Evolutionary conservation across 192 early-diverging fungal species (phyloP).

Genomic region (Coemansia sp.): DNA sequence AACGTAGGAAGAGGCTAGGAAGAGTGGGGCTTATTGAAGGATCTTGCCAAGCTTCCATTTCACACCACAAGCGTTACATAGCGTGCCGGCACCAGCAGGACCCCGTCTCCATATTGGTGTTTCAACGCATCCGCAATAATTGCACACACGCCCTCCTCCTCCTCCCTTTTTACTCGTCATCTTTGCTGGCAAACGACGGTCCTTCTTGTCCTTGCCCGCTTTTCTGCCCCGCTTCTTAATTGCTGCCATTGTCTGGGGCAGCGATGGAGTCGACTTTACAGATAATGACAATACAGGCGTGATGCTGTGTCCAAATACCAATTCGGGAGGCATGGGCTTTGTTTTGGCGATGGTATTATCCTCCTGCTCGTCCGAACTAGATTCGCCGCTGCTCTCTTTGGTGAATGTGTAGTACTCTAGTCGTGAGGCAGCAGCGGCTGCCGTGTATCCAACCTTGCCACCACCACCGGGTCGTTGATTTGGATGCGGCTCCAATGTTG

Average conservation of each 20-base stretch:
- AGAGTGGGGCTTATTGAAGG: slow-evolving; percentile 16
- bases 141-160: slow-evolving; percentile 55
- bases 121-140: slow-evolving; percentile 63
- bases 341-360: background rate
- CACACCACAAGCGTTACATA: slow-evolving; percentile 81
- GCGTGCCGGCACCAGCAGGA: slow-evolving; percentile 66
- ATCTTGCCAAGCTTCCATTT: slow-evolving; percentile 85
- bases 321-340: background rate
- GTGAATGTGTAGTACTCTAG: slow-evolving; percentile 2
- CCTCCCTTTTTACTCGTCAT: background rate
- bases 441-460: slow-evolving; percentile 38
- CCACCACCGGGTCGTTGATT: slow-evolving; percentile 1
- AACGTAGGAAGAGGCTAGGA: no score
- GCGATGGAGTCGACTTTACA: background rate
- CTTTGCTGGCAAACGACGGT: background rate
- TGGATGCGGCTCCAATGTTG: background rate
- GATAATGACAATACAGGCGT: background rate
- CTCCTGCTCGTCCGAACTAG: background rate
- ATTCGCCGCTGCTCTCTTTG: background rate
- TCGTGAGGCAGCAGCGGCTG: slow-evolving; percentile 15
- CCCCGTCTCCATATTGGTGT: slow-evolving; percentile 83
- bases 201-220: background rate
- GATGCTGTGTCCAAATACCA: background rate
- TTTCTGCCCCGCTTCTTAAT: background rate
- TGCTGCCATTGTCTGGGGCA: background rate